Conservation (phyloP, 1,284 basidiomycete species). For the Boletus sp. region DNA sequence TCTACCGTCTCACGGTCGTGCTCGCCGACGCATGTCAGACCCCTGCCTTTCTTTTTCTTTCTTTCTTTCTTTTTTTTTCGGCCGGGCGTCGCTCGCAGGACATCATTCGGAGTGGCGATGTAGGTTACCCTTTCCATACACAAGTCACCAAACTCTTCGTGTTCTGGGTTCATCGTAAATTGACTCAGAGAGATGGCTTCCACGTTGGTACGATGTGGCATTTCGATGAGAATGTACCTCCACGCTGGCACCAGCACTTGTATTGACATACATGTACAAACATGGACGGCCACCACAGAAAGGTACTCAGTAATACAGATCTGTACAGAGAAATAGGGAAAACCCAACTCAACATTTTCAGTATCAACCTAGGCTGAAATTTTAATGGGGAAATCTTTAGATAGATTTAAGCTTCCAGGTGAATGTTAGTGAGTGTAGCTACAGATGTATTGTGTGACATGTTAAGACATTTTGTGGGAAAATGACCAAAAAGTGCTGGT, state of each 20-base stretch:
- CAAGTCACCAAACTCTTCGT: slow-evolving; percentile 7
- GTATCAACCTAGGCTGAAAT: not conserved
- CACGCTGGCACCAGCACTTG: no score
- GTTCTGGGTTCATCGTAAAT: slow-evolving; percentile 10
- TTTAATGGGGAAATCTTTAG: not conserved
- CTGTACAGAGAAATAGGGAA: not conserved
- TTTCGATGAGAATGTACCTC: slow-evolving; percentile 6
- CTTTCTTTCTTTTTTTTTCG: no score
- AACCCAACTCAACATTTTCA: not conserved
- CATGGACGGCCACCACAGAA: not conserved
- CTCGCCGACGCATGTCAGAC: no score
- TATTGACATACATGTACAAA: not conserved
- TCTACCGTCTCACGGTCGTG: no score
- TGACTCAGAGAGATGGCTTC: slow-evolving; percentile 4
- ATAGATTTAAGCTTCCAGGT: not conserved
- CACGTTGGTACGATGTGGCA: slow-evolving; percentile 13
- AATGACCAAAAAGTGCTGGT: no score
- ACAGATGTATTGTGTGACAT: no score
- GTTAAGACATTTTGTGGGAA: no score
- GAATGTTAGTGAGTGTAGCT: not conserved
- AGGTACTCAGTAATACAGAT: not conserved
- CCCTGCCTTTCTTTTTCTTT: no score
- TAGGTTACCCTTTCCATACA: not conserved
- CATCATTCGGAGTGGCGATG: slow-evolving; percentile 6
- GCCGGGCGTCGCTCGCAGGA: no score